phyloP scores from a whole-genome alignment of 768 basidiomycete genomes.

The Lyophyllum atratum region DNA sequence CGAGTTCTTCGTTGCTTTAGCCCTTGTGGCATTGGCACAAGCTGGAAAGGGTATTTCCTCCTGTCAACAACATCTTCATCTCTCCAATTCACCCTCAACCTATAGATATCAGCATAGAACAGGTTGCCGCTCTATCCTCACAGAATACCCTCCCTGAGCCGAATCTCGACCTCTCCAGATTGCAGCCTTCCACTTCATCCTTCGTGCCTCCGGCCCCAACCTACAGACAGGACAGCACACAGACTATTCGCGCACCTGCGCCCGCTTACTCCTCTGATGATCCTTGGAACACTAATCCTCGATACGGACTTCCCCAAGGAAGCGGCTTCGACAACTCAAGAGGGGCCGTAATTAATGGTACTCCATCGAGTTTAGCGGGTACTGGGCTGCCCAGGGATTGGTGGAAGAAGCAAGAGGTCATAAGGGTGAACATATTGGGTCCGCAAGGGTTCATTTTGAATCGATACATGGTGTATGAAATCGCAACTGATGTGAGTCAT shows the following conservation, averaged over 20 bases:
- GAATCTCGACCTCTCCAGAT: conserved; percentile 58
- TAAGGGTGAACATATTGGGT: conserved; percentile 73
- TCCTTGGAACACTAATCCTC: conserved; percentile 58
- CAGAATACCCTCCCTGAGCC: conserved; percentile 82
- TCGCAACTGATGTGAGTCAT: conserved; percentile 71
- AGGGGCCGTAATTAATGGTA: conserved; percentile 42
- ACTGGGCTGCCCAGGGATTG: conserved; percentile 77
- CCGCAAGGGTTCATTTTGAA: conserved; percentile 93
- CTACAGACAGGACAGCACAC: conserved; percentile 45
- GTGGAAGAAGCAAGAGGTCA: conserved; percentile 83
- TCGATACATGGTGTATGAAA: conserved; percentile 82
- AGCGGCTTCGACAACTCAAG: conserved; percentile 30
- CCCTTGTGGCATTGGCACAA: conserved; percentile 86
- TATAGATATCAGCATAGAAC: conserved; percentile 79
- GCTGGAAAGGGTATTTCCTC: conserved; percentile 63
- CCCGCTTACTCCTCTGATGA: conserved; percentile 66
- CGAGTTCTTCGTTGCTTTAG: conserved; percentile 91
- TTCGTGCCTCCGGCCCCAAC: conserved; percentile 39
- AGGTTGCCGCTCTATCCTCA: conserved; percentile 72
- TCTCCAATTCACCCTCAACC: conserved; percentile 4
- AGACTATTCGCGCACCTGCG: conserved; percentile 41
- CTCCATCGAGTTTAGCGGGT: conserved; percentile 63
- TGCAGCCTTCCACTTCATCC: conserved; percentile 56
- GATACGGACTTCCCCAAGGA: conserved; percentile 32
- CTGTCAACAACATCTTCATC: background rate